Percentiles rank a stretch among this genome's conserved stretches.
These are phyloP conservation scores for Plantago elongata DNA, from an alignment of 257 asterid genomes.

Conservation along the genomic window DNA sequence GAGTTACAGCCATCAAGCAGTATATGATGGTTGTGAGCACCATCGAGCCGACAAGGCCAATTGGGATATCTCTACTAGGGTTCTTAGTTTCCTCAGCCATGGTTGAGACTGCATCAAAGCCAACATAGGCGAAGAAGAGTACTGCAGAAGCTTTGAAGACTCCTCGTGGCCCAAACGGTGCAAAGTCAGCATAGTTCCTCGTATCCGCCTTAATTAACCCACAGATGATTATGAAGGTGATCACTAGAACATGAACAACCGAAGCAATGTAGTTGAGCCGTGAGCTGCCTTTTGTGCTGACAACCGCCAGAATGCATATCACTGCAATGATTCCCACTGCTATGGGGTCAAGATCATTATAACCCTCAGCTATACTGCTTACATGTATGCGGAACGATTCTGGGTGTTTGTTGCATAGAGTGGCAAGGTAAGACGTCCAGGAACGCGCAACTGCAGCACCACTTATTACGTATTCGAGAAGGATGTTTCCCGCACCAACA, in stretches of 20 bases:
- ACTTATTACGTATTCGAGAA: conserved; percentile 64
- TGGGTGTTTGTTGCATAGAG: conserved; percentile 44
- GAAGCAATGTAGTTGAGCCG: conserved; percentile 58
- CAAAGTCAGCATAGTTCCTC: conserved; percentile 39
- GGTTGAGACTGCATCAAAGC: conserved; percentile 69
- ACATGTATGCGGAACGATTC: conserved; percentile 43
- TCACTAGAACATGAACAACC: conserved; percentile 43
- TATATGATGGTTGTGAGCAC: conserved; percentile 47
- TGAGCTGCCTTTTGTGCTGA: conserved; percentile 61
- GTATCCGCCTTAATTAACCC: conserved; percentile 48
- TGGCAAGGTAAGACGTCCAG: conserved; percentile 88
- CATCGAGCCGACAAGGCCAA: conserved; percentile 70
- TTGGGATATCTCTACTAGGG: conserved; percentile 57
- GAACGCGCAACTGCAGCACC: conserved; percentile 89
- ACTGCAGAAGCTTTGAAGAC: conserved; percentile 58
- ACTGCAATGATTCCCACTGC: conserved; percentile 44
- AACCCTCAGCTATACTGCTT: conserved; percentile 31
- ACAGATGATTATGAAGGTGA: conserved; percentile 43
- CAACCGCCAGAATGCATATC: conserved; percentile 36
- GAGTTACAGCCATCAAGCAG: conserved; percentile 49
- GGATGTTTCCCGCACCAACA: conserved; percentile 77
- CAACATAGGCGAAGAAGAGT: conserved; percentile 62
- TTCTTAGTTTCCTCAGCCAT: conserved; percentile 73
- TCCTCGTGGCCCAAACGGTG: conserved; percentile 52
- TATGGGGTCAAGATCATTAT: conserved; percentile 71